Percentiles rank a stretch among this genome's conserved stretches.
Evolutionary conservation across 495 filamentous ascomycete species (phyloP).

Genomic region (Chaetomium cochliodes): DNA sequence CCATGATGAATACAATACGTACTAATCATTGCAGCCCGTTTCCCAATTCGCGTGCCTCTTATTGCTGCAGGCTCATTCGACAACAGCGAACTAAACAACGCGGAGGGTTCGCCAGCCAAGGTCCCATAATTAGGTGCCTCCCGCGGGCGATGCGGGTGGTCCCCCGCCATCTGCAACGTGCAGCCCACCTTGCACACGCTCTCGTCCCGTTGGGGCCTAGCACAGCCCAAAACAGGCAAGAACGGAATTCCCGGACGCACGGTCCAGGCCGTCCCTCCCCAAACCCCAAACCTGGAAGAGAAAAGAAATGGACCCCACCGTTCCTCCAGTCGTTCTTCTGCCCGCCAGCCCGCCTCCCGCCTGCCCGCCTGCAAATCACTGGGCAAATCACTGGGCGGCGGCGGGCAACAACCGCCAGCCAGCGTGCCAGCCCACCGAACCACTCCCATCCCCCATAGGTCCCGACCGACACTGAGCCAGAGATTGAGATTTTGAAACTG

Average conservation of each 20-base stretch:
- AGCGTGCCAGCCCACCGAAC: too few relatives aligned
- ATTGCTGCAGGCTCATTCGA: background rate
- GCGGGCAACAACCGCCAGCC: too few relatives aligned
- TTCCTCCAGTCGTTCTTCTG: background rate
- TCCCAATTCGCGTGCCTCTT: background rate
- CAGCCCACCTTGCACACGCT: background rate
- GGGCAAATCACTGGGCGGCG: too few relatives aligned
- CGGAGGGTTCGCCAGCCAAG: conserved; percentile 6
- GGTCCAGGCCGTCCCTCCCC: conserved; percentile 6
- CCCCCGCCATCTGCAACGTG: background rate
- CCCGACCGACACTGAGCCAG: background rate
- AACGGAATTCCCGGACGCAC: conserved; percentile 1
- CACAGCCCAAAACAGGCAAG: background rate
- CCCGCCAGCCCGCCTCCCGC: too few relatives aligned
- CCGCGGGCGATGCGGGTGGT: background rate
- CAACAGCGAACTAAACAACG: background rate
- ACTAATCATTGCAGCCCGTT: background rate
- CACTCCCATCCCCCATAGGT: too few relatives aligned
- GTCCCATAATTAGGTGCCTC: too few relatives aligned
- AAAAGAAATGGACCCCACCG: background rate
- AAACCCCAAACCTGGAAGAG: background rate
- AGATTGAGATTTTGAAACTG: background rate
- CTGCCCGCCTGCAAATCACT: too few relatives aligned
- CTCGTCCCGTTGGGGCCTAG: background rate
- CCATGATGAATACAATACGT: background rate